Evolutionary conservation across 208 protist genomes (phyloP), one percentile per base, ranked within the genome.

Genomic region (Leishmania braziliensis): DNA sequence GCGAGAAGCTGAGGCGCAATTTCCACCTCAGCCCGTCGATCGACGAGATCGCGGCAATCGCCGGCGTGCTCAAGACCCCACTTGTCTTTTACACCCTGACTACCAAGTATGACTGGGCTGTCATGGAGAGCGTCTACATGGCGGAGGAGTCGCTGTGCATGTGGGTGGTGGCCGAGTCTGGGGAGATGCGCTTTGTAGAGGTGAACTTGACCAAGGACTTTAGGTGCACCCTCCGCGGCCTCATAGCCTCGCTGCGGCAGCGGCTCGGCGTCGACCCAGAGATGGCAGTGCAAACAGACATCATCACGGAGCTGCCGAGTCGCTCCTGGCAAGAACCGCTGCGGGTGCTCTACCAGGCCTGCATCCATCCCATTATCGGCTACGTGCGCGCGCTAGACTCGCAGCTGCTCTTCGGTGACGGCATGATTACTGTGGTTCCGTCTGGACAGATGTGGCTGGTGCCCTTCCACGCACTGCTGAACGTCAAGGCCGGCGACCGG

Each of bases 381-480:
- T 97, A 95, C 84, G 81, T 97, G 69, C 84, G 87, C 16, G 86
- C 89, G 36, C 80, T 92, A n/a, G 90, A 95, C 72, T 75, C 89
- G 58, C 79, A 92, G n/a, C 75, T 82, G 29, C 89, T 91, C 56
- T 72, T 89, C 53, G 78, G 76, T 53, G 86, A 89, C 71, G 84
- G 87, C 71, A 87, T 98, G 18, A 80, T 97, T 23, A 98, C 95
- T 39, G 79, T 98, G 58, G 91, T 98, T 58, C 96, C 96, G 2
- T 88, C 88, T 23, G 93, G 90, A 51, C 18, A 62, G 78, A 65
- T 98, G 39, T 97, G 95, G 92, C 54, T 89, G 36, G 90, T 98
- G 68, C 96, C 96, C 18, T 98, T 95, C 84, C 90, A 96, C 77
- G 92, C 93, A n/a, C 85, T 98, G 65, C 90, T 98, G 77, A 88